These are phyloP conservation scores for Nothopassalora personata DNA, from an alignment of 2,329 filamentous ascomycete genomes.

Conservation along the genomic window DNA sequence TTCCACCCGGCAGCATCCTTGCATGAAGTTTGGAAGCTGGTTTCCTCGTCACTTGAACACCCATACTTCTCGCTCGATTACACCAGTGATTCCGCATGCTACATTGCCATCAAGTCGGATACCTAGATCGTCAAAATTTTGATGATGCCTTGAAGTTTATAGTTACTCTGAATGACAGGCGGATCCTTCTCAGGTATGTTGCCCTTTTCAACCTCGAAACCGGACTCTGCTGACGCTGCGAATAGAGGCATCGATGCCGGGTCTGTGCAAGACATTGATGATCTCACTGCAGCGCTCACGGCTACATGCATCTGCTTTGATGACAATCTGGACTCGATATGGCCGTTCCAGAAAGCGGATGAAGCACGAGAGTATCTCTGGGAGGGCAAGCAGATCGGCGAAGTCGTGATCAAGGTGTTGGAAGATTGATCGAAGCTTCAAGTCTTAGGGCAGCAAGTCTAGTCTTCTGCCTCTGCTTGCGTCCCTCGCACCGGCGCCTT, in stretches of 20 bases:
- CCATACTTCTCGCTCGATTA: too few relatives aligned
- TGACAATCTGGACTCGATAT: constrained; percentile 35
- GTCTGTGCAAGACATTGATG: constrained; percentile 41
- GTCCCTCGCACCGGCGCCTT: constrained; percentile 5
- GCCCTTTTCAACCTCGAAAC: too few relatives aligned
- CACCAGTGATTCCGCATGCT: too few relatives aligned
- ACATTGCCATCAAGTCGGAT: constrained; percentile 4
- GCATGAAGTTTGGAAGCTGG: too few relatives aligned
- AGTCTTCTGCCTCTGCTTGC: background rate
- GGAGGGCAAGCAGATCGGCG: constrained; percentile 29
- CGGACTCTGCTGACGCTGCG: background rate
- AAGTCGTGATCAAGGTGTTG: constrained; percentile 20
- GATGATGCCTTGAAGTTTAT: constrained; percentile 13
- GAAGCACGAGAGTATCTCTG: constrained; percentile 28
- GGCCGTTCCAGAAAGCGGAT: constrained; percentile 31
- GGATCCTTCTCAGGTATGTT: constrained; percentile 14
- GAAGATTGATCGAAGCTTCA: background rate
- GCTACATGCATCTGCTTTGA: constrained; percentile 34
- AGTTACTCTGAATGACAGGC: constrained; percentile 15
- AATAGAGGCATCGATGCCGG: constrained; percentile 19
- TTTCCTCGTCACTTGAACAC: too few relatives aligned
- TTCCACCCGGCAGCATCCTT: too few relatives aligned
- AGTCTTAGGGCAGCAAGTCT: background rate
- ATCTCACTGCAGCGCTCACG: constrained; percentile 36
- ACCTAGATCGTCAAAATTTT: constrained; percentile 10